A percentile compares a stretch with the other conserved stretches of the same genome.
Conservation (phyloP, 75 land plant species). For the Cryptomeria japonica region DNA sequence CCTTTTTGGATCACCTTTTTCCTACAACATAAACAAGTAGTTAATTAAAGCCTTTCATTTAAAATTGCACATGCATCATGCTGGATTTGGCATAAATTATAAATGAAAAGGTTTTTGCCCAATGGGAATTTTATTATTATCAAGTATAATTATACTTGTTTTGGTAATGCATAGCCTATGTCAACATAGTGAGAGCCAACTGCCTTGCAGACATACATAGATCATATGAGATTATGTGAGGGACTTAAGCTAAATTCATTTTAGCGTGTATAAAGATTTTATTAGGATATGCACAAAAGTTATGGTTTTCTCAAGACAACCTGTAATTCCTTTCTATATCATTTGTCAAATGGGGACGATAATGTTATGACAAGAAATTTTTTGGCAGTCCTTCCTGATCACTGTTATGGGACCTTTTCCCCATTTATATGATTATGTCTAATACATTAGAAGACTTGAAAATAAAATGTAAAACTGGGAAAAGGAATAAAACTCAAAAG, state of each 20-base stretch:
- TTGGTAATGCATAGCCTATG: neutral
- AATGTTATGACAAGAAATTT: neutral
- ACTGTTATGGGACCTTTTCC: neutral
- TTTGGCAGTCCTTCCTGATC: neutral
- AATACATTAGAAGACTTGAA: too few relatives aligned
- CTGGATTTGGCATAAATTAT: neutral
- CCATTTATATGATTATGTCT: too few relatives aligned
- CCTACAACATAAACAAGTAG: neutral
- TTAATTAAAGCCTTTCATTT: neutral
- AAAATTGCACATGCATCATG: neutral
- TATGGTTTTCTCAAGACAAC: neutral
- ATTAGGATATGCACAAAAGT: neutral
- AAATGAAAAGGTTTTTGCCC: neutral
- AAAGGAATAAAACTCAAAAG: too few relatives aligned
- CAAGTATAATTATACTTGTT: neutral
- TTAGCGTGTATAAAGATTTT: neutral
- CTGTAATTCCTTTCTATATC: neutral
- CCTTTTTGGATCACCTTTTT: neutral
- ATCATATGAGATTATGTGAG: neutral
- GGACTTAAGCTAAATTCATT: neutral
- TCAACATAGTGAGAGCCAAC: neutral
- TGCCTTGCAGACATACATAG: neutral
- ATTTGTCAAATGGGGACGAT: neutral
- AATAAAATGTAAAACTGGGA: too few relatives aligned
- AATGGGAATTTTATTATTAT: neutral